Percentiles rank a stretch among this genome's conserved stretches.
phyloP scores from a whole-genome alignment of 768 basidiomycete genomes.

The Tulasnella sp. region DNA sequence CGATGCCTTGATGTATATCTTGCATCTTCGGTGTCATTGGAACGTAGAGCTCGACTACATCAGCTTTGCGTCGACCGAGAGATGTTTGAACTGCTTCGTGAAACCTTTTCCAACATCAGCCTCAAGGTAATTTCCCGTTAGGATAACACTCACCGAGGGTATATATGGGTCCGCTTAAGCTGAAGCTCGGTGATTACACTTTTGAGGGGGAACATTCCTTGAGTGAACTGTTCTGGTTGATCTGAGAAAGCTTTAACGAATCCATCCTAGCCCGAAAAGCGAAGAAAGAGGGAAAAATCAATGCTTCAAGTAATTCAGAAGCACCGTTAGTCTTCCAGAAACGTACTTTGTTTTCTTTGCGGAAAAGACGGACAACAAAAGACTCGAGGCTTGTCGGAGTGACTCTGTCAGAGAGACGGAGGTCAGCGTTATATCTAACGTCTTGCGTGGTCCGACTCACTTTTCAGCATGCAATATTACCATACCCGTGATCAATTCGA shows the following conservation, averaged over 20 bases:
- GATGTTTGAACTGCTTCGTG: conserved; percentile 82
- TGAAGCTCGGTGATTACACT: conserved; percentile 92
- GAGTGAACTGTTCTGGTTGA: conserved; percentile 91
- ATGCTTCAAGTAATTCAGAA: conserved; percentile 6
- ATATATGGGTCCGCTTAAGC: conserved; percentile 82
- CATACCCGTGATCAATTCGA: conserved; percentile 81
- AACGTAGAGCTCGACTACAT: conserved; percentile 89
- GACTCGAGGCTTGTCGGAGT: conserved; percentile 81
- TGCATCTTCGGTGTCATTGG: conserved; percentile 79
- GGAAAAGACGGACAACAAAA: conserved; percentile 86
- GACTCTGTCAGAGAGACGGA: conserved; percentile 51
- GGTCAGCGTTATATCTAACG: background rate
- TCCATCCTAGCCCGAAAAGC: conserved; percentile 46
- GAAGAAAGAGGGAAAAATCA: background rate
- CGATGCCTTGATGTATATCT: conserved; percentile 87
- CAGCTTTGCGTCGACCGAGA: conserved; percentile 77
- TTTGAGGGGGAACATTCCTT: conserved; percentile 84
- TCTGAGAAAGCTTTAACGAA: conserved; percentile 98
- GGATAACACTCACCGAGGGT: conserved; percentile 61
- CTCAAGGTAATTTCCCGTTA: background rate
- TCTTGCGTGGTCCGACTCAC: conserved; percentile 43
- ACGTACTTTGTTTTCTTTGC: conserved; percentile 71
- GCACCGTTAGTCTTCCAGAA: background rate
- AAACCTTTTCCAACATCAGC: conserved; percentile 55
- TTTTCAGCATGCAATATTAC: conserved; percentile 87